Conservation (phyloP, 257 asterid genomes). For the Perilla frutescens region DNA sequence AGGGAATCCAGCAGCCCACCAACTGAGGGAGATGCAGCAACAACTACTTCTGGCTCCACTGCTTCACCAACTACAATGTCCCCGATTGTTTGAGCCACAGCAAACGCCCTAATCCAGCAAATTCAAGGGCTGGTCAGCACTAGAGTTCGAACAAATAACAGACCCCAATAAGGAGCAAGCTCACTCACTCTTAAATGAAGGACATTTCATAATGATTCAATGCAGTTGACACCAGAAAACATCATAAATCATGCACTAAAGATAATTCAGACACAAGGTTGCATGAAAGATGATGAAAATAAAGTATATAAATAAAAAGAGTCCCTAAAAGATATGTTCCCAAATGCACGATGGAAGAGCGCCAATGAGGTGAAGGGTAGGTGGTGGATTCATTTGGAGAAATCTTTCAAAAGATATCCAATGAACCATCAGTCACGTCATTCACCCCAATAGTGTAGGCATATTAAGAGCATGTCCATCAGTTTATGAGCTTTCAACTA, state of each 20-base stretch:
- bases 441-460: constrained; percentile 14
- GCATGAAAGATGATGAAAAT: constrained; percentile 13
- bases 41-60: constrained; percentile 87
- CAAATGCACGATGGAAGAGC: neutral
- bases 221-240: constrained; percentile 14
- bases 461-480: constrained; percentile 26
- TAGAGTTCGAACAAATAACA: constrained; percentile 19
- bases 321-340: neutral
- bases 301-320: neutral
- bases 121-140: constrained; percentile 30
- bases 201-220: constrained; percentile 3
- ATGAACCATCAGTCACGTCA: constrained; percentile 3
- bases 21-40: constrained; percentile 78
- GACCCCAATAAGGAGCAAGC: constrained; percentile 25
- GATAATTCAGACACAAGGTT: constrained; percentile 6
- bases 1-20: constrained; percentile 96
- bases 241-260: neutral
- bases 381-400: neutral
- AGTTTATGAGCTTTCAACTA: constrained; percentile 27
- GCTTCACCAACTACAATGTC: constrained; percentile 80
- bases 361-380: constrained; percentile 3
- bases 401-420: constrained; percentile 18
- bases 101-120: constrained; percentile 65
- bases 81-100: constrained; percentile 81
- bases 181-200: constrained; percentile 27